Base-by-base conservation (phyloP, 208 protist species). In the Leishmania gerbilli region DNA sequence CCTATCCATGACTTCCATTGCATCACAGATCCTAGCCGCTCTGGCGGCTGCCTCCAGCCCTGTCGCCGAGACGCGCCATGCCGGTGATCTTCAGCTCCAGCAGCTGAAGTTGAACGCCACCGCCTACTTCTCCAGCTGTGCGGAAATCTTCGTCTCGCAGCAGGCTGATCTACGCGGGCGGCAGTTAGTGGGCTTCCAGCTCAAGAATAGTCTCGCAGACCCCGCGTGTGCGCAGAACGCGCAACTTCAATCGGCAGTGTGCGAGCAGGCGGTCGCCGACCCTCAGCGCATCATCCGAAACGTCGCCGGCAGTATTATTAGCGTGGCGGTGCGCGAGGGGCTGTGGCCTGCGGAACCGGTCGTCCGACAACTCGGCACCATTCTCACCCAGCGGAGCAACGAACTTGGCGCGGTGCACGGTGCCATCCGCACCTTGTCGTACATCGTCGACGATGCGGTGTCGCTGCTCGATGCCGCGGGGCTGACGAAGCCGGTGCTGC, bases 201-300 rank as follows among this genome's bases (percentile, higher is more conserved):
- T 97, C 45, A 96, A 96, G 86, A 95, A 95, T 67, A 86, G 89
- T 72, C 82, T 97, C 37, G 71, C 82, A 15, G 77, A 93, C 71
- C 91, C 92, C 2, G 77, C 86, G 8, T 93, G 89, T 40, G 77
- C 88, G 17, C 86, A 88, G 60, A 95, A 95, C 75, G 69, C 80
- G 21, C 62, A 80, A 24, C 83, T 95, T 72, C 90, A 94, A 82
- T 31, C 71, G 27, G 84, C 85, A 3, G 87, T 97, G 51, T 92
- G 91, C 75, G 81, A 83, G 56, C 84, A 90, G 56, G 92, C 88
- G 11, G 87, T 96, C n/a, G 83, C 87, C 34, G 92, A 96, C 82
- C 62, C 87, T 3, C 81, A 95, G 40, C 77, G 82, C 55, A 81
- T 87, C 53, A 91, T 97, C 37, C 95, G 95, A 45, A 91, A 91